Conservation (phyloP, 1,139 yeast genomes). For the Diutina siamensis region DNA sequence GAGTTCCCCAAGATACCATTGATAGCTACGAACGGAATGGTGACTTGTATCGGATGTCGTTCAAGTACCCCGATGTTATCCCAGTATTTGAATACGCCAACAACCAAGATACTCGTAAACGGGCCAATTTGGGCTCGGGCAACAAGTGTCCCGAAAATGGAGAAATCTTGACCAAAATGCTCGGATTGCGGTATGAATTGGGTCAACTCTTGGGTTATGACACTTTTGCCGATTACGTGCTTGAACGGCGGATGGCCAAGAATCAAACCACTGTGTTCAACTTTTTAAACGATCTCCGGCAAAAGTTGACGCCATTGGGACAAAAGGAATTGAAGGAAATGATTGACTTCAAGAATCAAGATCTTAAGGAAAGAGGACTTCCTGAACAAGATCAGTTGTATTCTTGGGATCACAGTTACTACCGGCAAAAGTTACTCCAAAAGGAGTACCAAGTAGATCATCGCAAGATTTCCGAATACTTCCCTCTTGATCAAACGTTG, state of each 20-base stretch:
- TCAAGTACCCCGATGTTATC: conserved; percentile 67
- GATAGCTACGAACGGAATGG: conserved; percentile 41
- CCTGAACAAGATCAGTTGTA: conserved; percentile 34
- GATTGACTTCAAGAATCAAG: conserved; percentile 41
- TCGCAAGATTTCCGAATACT: conserved; percentile 61
- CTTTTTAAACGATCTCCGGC: conserved; percentile 51
- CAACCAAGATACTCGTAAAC: conserved; percentile 50
- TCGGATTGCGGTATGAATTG: conserved; percentile 46
- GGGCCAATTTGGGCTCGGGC: conserved; percentile 55
- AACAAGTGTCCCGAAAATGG: conserved; percentile 55
- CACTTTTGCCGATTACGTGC: conserved; percentile 53
- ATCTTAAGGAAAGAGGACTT: conserved; percentile 32
- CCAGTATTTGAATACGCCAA: conserved; percentile 69
- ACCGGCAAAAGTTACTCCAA: conserved; percentile 53
- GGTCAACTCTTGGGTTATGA: conserved; percentile 57
- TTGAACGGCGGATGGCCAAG: conserved; percentile 77
- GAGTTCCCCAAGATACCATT: conserved; percentile 57
- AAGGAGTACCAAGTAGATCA: conserved; percentile 61
- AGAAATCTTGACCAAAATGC: conserved; percentile 44
- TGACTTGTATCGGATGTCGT: conserved; percentile 54
- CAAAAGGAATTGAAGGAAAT: conserved; percentile 39
- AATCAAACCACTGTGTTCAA: conserved; percentile 42
- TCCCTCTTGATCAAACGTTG: conserved; percentile 62
- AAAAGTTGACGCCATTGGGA: conserved; percentile 49
- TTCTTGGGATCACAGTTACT: conserved; percentile 66